phyloP scores from a whole-genome alignment of 371 early-diverging fungal genomes.

The Gilbertella persicaria region DNA sequence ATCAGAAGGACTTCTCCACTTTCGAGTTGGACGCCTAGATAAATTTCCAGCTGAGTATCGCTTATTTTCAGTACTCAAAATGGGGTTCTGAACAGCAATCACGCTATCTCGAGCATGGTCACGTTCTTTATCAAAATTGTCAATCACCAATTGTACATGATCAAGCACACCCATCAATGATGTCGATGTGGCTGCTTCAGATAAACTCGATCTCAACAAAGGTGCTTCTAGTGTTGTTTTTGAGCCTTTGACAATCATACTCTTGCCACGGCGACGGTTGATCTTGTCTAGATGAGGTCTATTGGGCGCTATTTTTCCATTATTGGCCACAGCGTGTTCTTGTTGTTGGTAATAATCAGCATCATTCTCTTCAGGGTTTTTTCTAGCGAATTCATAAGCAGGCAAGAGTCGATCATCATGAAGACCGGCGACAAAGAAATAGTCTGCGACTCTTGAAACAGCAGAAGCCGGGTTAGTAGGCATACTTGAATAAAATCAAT shows the following conservation, averaged over 20 bases:
- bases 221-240: constrained; percentile 4
- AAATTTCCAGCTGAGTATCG: constrained; percentile 11
- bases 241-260: background rate
- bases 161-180: constrained; percentile 40
- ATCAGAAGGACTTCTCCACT: constrained; percentile 31
- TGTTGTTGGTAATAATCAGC: constrained; percentile 37
- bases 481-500: background rate
- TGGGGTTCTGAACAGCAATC: constrained; percentile 55
- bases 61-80: constrained; percentile 38
- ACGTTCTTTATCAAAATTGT: constrained; percentile 51
- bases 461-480: constrained; percentile 7
- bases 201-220: constrained; percentile 3
- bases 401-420: constrained; percentile 40
- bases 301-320: background rate
- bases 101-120: constrained; percentile 48
- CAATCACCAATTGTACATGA: constrained; percentile 51
- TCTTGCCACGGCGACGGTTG: constrained; percentile 1
- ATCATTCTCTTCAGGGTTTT: constrained; percentile 18
- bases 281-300: background rate
- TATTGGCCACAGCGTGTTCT: constrained; percentile 22
- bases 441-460: constrained; percentile 41
- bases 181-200: constrained; percentile 14
- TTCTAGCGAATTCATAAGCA: constrained; percentile 34
- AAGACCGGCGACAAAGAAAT: constrained; percentile 52
- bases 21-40: constrained; percentile 6